Base-by-base conservation (phyloP, 805 yeast species). In the Maudiozyma saulgeensis region DNA sequence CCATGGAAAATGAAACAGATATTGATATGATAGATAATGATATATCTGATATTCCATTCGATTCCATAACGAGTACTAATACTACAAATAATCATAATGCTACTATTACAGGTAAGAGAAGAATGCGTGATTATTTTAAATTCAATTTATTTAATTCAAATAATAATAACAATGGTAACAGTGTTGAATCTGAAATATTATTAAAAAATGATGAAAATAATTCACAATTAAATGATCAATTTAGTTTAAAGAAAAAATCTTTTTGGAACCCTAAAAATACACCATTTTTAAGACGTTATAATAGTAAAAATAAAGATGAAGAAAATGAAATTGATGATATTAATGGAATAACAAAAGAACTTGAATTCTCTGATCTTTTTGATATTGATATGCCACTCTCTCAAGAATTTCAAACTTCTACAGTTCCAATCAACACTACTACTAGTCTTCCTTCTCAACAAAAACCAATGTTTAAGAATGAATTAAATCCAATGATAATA, bases 251-350 rank as follows among this genome's bases (percentile, higher is more conserved):
- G 48, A 59, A 54, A 46, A 61, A 58, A 39, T 60, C 49, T 46
- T 59, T 62, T 41, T 60, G 65, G 63, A 58, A 59, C 31, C 53
- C 61, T 43, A 57, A 57, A 40, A 52, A 57, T 34, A 59, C 53
- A 25, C 56, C 53, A 19, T 37, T 47, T 13, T 37, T 47, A 12
- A 47, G 43, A 16, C 43, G 28, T n/a, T 37, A 28, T 16, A 43
- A 43, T 37, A 37, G 25, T 12, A 39, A 21, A 16, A 35, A 35
- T 35, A 35, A 50, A 4, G 46, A 42, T 37, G 43, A 41, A 7
- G 18, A 11, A 6, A 13, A 19, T 18, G 18, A 18, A 16, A 41
- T 18, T 16, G 40, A 37, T 8, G 41, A 39, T 28, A 11, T 39
- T 9, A n/a, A 23, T 11, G 46, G 26, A 25, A 23, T 41, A 9